Evolutionary conservation across 83 land plant genomes (phyloP).

Genomic region (Picea engelmannii): DNA sequence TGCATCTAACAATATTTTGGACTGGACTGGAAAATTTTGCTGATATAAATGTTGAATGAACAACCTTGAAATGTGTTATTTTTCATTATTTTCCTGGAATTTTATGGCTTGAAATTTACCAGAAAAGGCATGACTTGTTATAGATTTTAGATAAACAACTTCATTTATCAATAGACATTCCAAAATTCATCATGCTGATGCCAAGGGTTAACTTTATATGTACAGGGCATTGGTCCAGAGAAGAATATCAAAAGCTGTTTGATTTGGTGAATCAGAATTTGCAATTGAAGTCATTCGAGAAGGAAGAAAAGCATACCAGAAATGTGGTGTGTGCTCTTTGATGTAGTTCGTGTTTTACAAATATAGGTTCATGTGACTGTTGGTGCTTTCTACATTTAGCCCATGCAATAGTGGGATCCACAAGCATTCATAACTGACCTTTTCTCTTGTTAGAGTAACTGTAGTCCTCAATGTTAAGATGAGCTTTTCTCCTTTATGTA

Average conservation of each 20-base stretch:
- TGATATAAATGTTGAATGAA: neutral
- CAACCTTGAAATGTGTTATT: neutral
- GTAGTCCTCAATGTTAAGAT: neutral
- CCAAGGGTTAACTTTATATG: neutral
- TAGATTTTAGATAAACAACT: neutral
- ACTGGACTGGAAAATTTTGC: neutral
- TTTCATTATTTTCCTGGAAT: neutral
- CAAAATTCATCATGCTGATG: neutral
- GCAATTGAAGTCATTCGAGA: slow-evolving; percentile 28
- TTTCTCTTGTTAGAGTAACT: neutral
- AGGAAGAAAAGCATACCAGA: slow-evolving; percentile 37
- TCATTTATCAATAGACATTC: neutral
- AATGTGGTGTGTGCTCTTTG: slow-evolving; percentile 31
- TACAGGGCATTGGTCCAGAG: slow-evolving; percentile 27
- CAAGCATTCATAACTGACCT: neutral
- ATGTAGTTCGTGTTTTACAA: neutral
- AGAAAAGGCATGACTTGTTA: neutral
- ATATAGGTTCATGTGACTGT: neutral
- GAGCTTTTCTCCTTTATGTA: neutral
- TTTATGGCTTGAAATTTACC: neutral
- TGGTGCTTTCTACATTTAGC: neutral
- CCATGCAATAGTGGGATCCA: no score
- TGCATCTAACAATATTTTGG: neutral
- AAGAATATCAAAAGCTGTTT: slow-evolving; percentile 48
- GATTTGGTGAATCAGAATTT: slow-evolving; percentile 52